Percentiles rank a stretch among this genome's conserved stretches.
Conservation (phyloP, 2,329 filamentous ascomycete species). For the Diaporthe citri region DNA sequence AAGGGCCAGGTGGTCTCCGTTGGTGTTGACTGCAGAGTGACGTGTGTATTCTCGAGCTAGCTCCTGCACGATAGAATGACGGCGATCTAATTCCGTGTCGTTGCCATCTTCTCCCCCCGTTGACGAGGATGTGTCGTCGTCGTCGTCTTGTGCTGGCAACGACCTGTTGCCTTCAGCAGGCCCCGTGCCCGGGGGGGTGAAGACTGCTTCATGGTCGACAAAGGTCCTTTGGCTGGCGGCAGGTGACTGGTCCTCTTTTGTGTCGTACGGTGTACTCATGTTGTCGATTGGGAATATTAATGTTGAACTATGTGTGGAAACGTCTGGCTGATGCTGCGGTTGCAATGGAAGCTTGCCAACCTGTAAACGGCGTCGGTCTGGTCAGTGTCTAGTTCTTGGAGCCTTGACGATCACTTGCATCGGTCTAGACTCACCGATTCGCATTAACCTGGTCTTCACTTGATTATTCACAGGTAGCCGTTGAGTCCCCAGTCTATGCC, state of each 20-base stretch:
- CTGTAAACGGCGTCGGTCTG: background rate
- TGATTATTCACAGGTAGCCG: background rate
- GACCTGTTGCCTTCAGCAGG: background rate
- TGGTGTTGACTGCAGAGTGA: constrained; percentile 37
- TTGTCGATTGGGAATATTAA: background rate
- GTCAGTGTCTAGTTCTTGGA: background rate
- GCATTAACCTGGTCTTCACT: background rate
- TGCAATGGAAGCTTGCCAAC: background rate
- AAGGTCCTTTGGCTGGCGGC: constrained; percentile 1
- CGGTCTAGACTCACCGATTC: constrained; percentile 5
- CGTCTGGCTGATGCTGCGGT: background rate
- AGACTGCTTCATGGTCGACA: constrained; percentile 8
- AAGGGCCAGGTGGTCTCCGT: constrained; percentile 43
- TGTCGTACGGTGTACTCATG: background rate
- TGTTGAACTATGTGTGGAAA: background rate
- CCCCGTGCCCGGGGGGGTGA: background rate
- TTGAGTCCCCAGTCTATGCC: background rate
- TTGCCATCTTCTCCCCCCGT: constrained; percentile 4
- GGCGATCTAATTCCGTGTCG: constrained; percentile 37
- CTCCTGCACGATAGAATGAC: constrained; percentile 43
- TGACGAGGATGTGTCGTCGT: background rate
- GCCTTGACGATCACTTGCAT: background rate
- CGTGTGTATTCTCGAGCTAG: constrained; percentile 44
- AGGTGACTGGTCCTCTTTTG: background rate
- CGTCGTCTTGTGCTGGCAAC: background rate